phyloP scores from a whole-genome alignment of 805 yeast genomes.

The Yarrowia sp. region DNA sequence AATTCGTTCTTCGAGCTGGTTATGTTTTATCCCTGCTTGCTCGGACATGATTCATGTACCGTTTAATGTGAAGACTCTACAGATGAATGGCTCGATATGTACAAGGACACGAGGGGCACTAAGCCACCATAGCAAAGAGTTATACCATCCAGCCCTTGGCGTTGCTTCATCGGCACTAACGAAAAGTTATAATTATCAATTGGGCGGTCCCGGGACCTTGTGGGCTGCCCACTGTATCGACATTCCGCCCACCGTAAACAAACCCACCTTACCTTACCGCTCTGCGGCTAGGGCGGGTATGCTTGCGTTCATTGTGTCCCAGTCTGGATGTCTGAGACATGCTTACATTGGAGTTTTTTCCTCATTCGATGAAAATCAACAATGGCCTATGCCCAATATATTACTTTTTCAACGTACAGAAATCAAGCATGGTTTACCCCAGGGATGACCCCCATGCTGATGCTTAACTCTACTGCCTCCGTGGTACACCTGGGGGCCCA shows the following conservation, averaged over 20 bases:
- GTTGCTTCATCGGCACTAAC: too few species aligned
- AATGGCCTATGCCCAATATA: not conserved
- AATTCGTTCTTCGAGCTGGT: not conserved
- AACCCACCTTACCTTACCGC: not conserved
- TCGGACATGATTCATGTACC: not conserved
- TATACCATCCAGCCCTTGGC: too few species aligned
- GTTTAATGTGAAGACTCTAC: too few species aligned
- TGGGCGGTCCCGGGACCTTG: not conserved
- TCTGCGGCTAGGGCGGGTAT: slow-evolving; percentile 1
- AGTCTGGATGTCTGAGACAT: not conserved
- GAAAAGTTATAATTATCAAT: too few species aligned
- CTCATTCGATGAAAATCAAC: not conserved
- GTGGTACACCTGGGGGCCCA: too few species aligned
- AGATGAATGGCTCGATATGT: too few species aligned
- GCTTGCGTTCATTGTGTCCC: not conserved
- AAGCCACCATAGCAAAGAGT: too few species aligned
- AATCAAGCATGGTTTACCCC: not conserved
- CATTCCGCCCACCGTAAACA: not conserved
- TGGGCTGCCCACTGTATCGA: not conserved
- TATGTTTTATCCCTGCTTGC: not conserved
- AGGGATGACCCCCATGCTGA: not conserved
- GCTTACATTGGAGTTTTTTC: not conserved
- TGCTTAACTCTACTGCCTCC: not conserved
- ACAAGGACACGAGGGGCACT: too few species aligned
- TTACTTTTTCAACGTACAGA: not conserved